A percentile compares a stretch with the other conserved stretches of the same genome.
Conservation (phyloP, 2,329 filamentous ascomycete genomes). For the Ceratocystis destructans region DNA sequence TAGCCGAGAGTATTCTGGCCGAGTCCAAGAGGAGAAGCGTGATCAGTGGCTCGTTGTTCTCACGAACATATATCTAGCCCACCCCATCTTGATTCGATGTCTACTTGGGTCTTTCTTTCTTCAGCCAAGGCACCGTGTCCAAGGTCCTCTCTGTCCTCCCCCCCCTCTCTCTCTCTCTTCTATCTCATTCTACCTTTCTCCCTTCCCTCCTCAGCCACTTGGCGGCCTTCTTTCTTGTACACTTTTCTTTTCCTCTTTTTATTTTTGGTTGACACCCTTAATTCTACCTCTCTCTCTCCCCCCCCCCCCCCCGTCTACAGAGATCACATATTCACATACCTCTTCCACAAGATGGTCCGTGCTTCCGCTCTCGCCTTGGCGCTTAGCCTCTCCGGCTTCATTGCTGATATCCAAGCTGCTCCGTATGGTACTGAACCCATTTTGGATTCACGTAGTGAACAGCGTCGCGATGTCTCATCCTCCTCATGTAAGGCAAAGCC, state of each 20-base stretch:
- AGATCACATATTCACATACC: background rate
- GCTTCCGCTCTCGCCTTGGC: background rate
- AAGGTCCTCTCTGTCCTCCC: constrained; percentile 1
- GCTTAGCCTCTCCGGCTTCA: background rate
- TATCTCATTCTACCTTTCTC: background rate
- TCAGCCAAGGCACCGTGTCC: constrained; percentile 2
- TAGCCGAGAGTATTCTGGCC: background rate
- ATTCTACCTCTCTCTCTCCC: too few species aligned
- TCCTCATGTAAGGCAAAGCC: constrained; percentile 8
- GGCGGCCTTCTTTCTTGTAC: background rate
- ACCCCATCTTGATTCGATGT: background rate
- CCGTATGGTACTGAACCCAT: background rate
- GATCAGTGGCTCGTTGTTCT: background rate
- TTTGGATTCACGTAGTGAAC: background rate
- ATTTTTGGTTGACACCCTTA: background rate
- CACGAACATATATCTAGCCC: background rate
- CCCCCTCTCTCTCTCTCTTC: background rate
- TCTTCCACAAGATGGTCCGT: background rate
- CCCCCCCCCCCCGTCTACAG: background rate
- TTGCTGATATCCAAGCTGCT: background rate
- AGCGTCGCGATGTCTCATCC: background rate
- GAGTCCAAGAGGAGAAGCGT: background rate
- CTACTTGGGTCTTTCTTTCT: background rate
- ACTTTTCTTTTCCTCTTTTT: background rate
- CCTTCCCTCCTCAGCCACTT: background rate